Evolutionary conservation across 257 asterid genomes (phyloP).

Genomic region (Jaltomata sinuosa): DNA sequence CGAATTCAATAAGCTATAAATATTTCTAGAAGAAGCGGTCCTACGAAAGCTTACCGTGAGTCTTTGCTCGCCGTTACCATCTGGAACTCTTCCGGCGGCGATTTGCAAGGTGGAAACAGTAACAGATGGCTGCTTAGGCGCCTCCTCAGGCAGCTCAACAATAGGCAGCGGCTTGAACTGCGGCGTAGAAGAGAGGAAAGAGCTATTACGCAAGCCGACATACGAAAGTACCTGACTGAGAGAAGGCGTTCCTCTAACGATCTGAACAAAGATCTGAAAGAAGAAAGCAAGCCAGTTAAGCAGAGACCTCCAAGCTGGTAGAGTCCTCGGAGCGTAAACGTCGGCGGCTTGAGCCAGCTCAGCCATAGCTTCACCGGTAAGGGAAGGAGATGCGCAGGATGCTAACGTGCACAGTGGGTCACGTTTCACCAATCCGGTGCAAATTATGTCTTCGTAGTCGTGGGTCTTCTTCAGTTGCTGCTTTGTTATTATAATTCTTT

Average conservation of each 20-base stretch:
- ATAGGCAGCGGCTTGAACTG: constrained; percentile 66
- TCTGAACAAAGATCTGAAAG: constrained; percentile 91
- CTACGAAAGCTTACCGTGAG: constrained; percentile 17
- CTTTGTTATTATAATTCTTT: background rate
- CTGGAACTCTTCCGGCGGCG: background rate
- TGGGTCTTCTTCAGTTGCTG: background rate
- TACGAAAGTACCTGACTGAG: constrained; percentile 54
- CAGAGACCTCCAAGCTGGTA: constrained; percentile 78
- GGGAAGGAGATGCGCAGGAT: background rate
- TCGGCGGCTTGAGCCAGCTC: constrained; percentile 69
- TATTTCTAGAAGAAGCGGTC: background rate
- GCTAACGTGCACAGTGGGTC: background rate
- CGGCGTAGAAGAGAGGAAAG: constrained; percentile 35
- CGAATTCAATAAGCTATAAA: background rate
- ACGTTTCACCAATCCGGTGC: background rate
- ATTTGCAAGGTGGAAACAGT: constrained; percentile 8
- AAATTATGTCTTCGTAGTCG: background rate
- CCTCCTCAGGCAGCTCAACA: constrained; percentile 53
- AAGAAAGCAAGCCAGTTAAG: constrained; percentile 79
- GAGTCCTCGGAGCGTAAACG: constrained; percentile 72
- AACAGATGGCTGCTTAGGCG: constrained; percentile 5
- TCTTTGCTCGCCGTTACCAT: constrained; percentile 8
- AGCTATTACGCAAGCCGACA: constrained; percentile 48
- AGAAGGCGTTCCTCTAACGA: constrained; percentile 83
- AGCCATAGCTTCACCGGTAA: constrained; percentile 33